These are phyloP conservation scores for Vigna trinervia DNA, from an alignment of 306 rosid species.

Conservation along the genomic window DNA sequence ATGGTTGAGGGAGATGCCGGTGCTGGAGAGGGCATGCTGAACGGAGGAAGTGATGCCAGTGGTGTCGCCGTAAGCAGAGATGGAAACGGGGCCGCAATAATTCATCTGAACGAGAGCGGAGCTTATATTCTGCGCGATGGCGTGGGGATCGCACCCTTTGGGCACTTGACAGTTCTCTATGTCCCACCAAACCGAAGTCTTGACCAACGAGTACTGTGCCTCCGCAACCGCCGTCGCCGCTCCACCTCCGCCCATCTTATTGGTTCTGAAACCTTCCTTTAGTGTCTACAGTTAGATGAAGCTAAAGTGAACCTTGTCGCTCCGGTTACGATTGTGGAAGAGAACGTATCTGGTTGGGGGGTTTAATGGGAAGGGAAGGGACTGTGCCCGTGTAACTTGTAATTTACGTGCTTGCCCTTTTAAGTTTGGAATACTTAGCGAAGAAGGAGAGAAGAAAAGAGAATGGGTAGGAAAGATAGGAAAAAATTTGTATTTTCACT, in stretches of 20 bases:
- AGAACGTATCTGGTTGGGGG: neutral
- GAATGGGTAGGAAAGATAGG: neutral
- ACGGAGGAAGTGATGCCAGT: slow-evolving; percentile 65
- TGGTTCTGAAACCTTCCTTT: neutral
- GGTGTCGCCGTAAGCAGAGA: slow-evolving; percentile 90
- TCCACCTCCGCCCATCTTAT: slow-evolving; percentile 45
- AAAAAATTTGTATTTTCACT: neutral
- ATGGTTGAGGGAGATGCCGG: slow-evolving; percentile 88
- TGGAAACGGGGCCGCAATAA: slow-evolving; percentile 85
- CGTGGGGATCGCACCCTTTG: slow-evolving; percentile 64
- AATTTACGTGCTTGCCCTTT: neutral
- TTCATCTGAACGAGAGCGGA: slow-evolving; percentile 77
- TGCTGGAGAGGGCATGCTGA: slow-evolving; percentile 86
- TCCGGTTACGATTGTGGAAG: neutral
- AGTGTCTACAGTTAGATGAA: neutral
- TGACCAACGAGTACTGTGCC: slow-evolving; percentile 68
- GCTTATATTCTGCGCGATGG: slow-evolving; percentile 86
- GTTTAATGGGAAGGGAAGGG: neutral
- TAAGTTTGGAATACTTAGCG: neutral
- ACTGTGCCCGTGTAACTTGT: neutral
- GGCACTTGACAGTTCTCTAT: slow-evolving; percentile 93
- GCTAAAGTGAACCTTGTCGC: neutral
- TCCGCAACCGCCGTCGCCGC: slow-evolving; percentile 52
- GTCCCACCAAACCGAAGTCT: slow-evolving; percentile 96
- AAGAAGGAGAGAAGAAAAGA: too few species aligned